phyloP scores from a whole-genome alignment of 2,329 filamentous ascomycete species.

The Colletotrichum sublineola region DNA sequence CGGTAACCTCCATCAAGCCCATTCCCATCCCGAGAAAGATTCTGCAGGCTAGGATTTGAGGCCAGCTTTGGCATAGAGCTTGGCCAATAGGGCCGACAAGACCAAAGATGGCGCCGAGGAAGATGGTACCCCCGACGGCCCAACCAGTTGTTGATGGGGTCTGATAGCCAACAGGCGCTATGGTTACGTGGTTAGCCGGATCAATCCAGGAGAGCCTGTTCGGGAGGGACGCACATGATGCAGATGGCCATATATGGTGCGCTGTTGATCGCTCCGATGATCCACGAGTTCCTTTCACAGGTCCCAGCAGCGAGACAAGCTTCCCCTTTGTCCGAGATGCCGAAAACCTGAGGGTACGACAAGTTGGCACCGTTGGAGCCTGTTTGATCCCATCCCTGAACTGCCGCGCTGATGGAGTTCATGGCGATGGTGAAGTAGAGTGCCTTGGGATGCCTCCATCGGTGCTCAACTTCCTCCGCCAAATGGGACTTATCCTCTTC shows the following conservation, averaged over 20 bases:
- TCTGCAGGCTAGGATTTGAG: slow-evolving; percentile 63
- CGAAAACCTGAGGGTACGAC: slow-evolving; percentile 60
- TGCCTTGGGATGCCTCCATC: slow-evolving; percentile 63
- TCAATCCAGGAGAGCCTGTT: slow-evolving; percentile 4
- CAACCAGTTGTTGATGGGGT: slow-evolving; percentile 69
- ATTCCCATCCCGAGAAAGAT: slow-evolving; percentile 71
- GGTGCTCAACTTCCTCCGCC: slow-evolving; percentile 59
- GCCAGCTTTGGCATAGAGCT: slow-evolving; percentile 70
- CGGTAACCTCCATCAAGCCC: slow-evolving; percentile 64
- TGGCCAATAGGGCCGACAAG: slow-evolving; percentile 72
- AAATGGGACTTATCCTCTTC: slow-evolving; percentile 58
- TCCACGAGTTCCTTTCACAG: slow-evolving; percentile 65
- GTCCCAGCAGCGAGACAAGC: slow-evolving; percentile 51
- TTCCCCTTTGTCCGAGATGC: slow-evolving; percentile 58
- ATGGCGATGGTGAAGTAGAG: slow-evolving; percentile 65
- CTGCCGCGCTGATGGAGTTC: slow-evolving; percentile 66
- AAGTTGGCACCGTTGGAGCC: slow-evolving; percentile 64
- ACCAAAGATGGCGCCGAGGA: slow-evolving; percentile 73
- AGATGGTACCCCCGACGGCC: slow-evolving; percentile 76
- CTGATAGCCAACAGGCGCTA: slow-evolving; percentile 67
- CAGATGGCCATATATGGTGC: slow-evolving; percentile 55
- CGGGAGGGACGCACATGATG: slow-evolving; percentile 13
- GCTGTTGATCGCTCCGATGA: slow-evolving; percentile 72
- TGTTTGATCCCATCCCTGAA: slow-evolving; percentile 65
- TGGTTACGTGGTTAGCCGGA: slow-evolving; percentile 5